phyloP scores from a whole-genome alignment of 2,329 filamentous ascomycete species.

The Hypomyces perniciosus region DNA sequence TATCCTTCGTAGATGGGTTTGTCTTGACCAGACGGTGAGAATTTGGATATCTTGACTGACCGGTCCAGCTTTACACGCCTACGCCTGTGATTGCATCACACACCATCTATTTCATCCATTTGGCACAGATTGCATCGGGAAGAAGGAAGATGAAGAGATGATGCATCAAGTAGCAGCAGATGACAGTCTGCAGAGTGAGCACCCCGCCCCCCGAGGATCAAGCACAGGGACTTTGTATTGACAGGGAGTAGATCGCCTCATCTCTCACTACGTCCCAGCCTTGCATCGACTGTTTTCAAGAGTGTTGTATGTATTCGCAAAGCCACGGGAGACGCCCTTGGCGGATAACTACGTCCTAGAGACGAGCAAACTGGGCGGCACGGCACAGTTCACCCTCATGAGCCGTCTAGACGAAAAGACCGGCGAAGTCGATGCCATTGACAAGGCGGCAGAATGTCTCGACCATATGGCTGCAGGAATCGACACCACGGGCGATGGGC shows the following conservation, averaged over 20 bases:
- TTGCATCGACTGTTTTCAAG: slow-evolving; percentile 43
- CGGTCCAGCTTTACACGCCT: slow-evolving; percentile 49
- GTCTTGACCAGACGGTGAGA: slow-evolving; percentile 7
- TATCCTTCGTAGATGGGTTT: slow-evolving; percentile 23
- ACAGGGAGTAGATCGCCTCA: slow-evolving; percentile 45
- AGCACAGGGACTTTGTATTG: background rate
- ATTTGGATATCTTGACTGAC: slow-evolving; percentile 15
- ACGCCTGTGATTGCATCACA: slow-evolving; percentile 63
- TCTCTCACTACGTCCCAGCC: slow-evolving; percentile 51
- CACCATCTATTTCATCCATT: slow-evolving; percentile 64
- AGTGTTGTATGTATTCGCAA: slow-evolving; percentile 42
- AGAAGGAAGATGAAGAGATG: slow-evolving; percentile 52
- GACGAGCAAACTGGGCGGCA: slow-evolving; percentile 39
- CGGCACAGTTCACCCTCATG: slow-evolving; percentile 51
- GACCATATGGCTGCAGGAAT: slow-evolving; percentile 69
- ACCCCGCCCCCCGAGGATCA: background rate
- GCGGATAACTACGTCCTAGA: slow-evolving; percentile 54
- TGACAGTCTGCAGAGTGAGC: slow-evolving; percentile 59
- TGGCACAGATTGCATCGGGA: slow-evolving; percentile 54
- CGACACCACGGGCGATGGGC: slow-evolving; percentile 63
- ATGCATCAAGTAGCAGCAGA: slow-evolving; percentile 66
- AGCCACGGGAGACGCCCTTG: slow-evolving; percentile 51
- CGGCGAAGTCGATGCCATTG: slow-evolving; percentile 40
- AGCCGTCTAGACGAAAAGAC: slow-evolving; percentile 51
- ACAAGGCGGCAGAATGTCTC: slow-evolving; percentile 61